phyloP scores from a whole-genome alignment of 257 asterid species.

The Penstemon davidsonii region DNA sequence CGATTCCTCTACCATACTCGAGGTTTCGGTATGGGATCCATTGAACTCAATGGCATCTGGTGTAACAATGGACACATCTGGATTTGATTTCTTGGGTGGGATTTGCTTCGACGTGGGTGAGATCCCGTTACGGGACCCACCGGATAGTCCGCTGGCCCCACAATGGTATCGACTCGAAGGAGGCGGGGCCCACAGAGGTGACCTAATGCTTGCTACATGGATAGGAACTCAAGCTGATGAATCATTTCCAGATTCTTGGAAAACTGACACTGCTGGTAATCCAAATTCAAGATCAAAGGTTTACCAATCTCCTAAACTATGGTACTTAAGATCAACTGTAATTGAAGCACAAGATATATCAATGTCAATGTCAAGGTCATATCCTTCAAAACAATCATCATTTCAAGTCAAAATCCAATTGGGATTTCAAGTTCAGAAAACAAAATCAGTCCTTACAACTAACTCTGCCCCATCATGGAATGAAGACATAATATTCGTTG shows the following conservation, averaged over 20 bases:
- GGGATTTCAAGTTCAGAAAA: conserved; percentile 73
- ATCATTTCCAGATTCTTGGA: conserved; percentile 89
- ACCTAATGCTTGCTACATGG: conserved; percentile 95
- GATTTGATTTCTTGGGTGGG: conserved; percentile 74
- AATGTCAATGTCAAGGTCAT: conserved; percentile 30
- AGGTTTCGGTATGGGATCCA: conserved; percentile 84
- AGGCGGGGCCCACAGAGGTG: conserved; percentile 82
- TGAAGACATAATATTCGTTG: conserved; percentile 70
- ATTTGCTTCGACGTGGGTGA: conserved; percentile 83
- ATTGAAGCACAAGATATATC: conserved; percentile 77
- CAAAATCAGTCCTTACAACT: conserved; percentile 40
- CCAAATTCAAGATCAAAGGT: conserved; percentile 65
- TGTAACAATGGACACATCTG: conserved; percentile 40
- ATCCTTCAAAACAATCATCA: conserved; percentile 42
- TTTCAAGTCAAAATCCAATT: conserved; percentile 60
- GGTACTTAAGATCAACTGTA: conserved; percentile 75
- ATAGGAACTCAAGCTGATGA: conserved; percentile 91
- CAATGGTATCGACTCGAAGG: conserved; percentile 94
- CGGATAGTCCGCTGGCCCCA: conserved; percentile 85
- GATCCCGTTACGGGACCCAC: conserved; percentile 88
- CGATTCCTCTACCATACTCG: conserved; percentile 66
- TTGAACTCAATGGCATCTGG: conserved; percentile 22
- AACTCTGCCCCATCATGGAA: conserved; percentile 79
- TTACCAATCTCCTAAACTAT: conserved; percentile 81
- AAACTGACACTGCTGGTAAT: conserved; percentile 63